These are phyloP conservation scores for Toxicodendron radicans DNA, from an alignment of 345 rosid genomes.

Conservation along the genomic window DNA sequence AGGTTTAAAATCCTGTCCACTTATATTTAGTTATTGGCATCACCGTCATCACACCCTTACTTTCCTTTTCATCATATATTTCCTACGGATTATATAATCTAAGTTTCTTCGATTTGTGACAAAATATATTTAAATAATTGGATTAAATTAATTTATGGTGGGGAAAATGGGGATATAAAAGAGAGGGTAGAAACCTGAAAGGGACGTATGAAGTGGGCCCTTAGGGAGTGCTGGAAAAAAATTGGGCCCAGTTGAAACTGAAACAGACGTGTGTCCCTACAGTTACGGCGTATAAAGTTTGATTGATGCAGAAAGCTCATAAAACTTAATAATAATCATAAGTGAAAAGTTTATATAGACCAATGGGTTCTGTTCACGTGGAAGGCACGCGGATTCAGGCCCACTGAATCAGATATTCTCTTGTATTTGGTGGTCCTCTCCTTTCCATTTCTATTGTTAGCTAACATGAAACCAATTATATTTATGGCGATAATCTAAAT, in stretches of 20 bases:
- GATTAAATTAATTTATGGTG: too few relatives aligned
- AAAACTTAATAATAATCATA: background rate
- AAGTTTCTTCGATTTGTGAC: too few relatives aligned
- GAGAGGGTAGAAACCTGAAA: background rate
- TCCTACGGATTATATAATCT: too few relatives aligned
- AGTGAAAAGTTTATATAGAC: too few relatives aligned
- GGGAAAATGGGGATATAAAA: too few relatives aligned
- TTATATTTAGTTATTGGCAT: background rate
- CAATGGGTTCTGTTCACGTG: slow-evolving; percentile 23
- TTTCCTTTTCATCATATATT: too few relatives aligned
- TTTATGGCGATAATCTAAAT: too few relatives aligned
- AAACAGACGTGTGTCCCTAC: background rate
- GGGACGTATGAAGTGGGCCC: background rate
- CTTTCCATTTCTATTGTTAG: background rate
- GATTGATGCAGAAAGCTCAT: background rate
- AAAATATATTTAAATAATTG: too few relatives aligned
- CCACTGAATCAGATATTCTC: slow-evolving; percentile 23
- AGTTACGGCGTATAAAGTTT: background rate
- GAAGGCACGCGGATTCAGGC: background rate
- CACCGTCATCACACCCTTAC: background rate
- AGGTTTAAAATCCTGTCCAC: background rate
- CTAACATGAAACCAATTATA: too few relatives aligned
- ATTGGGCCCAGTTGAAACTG: background rate
- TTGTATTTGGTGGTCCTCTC: slow-evolving; percentile 3
- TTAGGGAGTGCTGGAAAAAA: background rate